These are phyloP conservation scores for Trypanosoma boissoni DNA, from an alignment of 208 protist genomes.

Conservation along the genomic window DNA sequence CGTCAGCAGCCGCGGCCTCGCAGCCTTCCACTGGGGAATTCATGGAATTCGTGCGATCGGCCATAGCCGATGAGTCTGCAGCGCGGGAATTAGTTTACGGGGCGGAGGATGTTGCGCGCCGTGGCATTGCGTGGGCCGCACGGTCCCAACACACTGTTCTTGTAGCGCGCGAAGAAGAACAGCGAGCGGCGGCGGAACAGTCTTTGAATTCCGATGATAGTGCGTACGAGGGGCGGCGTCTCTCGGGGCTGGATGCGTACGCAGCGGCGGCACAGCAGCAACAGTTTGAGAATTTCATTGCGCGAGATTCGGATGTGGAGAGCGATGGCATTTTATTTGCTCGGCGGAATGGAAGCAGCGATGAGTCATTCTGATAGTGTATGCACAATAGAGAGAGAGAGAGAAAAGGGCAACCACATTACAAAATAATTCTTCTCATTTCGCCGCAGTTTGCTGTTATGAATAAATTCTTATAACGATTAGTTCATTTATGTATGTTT, in stretches of 20 bases:
- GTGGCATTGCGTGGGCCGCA: slow-evolving; percentile 58
- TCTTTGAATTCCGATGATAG: not conserved
- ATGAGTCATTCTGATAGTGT: slow-evolving; percentile 21
- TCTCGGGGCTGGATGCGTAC: slow-evolving; percentile 10
- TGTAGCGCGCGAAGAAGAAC: slow-evolving; percentile 25
- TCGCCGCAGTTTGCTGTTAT: not conserved
- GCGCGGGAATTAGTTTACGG: slow-evolving; percentile 27
- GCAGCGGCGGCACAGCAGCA: not conserved
- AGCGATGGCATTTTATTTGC: slow-evolving; percentile 26
- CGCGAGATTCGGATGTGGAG: slow-evolving; percentile 17
- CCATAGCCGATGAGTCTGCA: slow-evolving; percentile 22
- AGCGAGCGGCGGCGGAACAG: not conserved
- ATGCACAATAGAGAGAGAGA: too few relatives aligned
- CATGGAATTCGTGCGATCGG: not conserved
- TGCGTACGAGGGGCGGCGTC: not conserved
- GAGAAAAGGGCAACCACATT: not conserved
- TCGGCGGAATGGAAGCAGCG: slow-evolving; percentile 13
- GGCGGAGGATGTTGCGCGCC: slow-evolving; percentile 37
- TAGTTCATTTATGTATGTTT: too few relatives aligned
- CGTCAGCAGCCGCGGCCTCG: not conserved
- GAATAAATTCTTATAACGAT: not conserved
- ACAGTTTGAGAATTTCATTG: not conserved
- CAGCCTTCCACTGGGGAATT: not conserved
- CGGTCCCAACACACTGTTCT: slow-evolving; percentile 42
- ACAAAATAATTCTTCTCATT: not conserved